Evolutionary conservation across 148 eudicot species (phyloP).

Genomic region (Camellia granthamiana): DNA sequence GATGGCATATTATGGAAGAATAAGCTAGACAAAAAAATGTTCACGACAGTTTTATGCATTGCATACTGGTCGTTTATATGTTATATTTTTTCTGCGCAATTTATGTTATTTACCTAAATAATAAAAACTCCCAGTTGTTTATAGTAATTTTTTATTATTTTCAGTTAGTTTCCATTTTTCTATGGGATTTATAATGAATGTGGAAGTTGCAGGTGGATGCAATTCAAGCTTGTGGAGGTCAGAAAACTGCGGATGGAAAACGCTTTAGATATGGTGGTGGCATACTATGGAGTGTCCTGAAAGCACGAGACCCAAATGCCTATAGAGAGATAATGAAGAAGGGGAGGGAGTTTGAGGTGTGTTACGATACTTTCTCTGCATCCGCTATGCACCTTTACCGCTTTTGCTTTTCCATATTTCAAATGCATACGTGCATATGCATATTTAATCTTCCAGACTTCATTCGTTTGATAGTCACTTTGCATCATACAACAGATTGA

Average conservation of each 20-base stretch:
- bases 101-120: neutral
- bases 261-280: slow-evolving; percentile 74
- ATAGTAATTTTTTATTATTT: neutral
- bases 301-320: slow-evolving; percentile 72
- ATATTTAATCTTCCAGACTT: neutral
- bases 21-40: neutral
- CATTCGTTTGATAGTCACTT: no score
- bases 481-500: no score
- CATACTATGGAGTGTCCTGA: slow-evolving; percentile 75
- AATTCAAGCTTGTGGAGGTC: slow-evolving; percentile 93
- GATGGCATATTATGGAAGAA: no score
- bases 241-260: slow-evolving; percentile 68
- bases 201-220: slow-evolving; percentile 63
- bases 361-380: neutral
- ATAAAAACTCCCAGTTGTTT: neutral
- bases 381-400: neutral
- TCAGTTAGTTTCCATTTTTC: neutral
- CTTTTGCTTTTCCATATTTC: neutral
- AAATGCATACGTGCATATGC: neutral
- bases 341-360: slow-evolving; percentile 86
- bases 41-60: neutral
- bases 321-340: slow-evolving; percentile 85
- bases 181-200: neutral
- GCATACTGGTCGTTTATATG: neutral
- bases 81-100: neutral